These are phyloP conservation scores for Solanum raphanifolium DNA, from an alignment of 257 asterid genomes.

Conservation along the genomic window DNA sequence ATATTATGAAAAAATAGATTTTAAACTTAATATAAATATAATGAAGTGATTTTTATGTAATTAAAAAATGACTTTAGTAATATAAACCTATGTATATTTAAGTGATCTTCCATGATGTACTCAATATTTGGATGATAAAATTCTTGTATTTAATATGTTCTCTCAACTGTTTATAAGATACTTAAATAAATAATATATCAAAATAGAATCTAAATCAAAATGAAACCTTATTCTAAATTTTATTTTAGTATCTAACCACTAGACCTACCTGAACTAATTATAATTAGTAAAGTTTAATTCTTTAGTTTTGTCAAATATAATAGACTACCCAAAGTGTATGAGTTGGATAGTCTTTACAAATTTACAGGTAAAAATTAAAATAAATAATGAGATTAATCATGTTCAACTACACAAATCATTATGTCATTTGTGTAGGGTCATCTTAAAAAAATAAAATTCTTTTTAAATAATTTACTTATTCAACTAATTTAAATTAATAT, in stretches of 20 bases:
- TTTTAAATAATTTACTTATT: neutral
- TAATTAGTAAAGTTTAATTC: neutral
- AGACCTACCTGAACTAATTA: neutral
- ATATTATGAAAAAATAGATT: no score
- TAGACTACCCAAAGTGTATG: neutral
- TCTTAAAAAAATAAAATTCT: neutral
- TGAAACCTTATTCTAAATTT: neutral
- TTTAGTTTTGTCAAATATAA: neutral
- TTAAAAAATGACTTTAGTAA: neutral
- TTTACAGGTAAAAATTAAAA: neutral
- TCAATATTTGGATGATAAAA: neutral
- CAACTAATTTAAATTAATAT: neutral
- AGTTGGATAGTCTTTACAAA: neutral
- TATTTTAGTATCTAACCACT: neutral
- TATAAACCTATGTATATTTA: no score
- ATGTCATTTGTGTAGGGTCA: neutral
- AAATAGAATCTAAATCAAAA: neutral
- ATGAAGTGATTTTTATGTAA: neutral
- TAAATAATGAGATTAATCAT: neutral
- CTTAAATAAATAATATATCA: neutral
- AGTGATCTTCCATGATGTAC: neutral
- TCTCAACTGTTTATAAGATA: neutral
- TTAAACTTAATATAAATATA: no score
- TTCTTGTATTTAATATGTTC: neutral
- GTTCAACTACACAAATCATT: neutral